Conservation (phyloP, 345 rosid species). For the Salix dunnii region DNA sequence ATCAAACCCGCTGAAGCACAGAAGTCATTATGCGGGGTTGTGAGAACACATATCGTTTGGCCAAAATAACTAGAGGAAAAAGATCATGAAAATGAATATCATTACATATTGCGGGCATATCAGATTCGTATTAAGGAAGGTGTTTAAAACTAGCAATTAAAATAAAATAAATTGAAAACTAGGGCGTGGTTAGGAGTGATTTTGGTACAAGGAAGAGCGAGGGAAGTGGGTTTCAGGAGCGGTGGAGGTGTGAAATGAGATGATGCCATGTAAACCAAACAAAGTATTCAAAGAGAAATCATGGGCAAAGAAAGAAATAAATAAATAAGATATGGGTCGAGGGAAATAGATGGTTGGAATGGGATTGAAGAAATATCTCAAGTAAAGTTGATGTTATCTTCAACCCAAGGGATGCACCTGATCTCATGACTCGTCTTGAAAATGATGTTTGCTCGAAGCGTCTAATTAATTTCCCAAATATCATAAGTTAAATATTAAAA, state of each 20-base stretch:
- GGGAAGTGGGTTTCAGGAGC: slow-evolving; percentile 36
- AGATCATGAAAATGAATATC: too few species aligned
- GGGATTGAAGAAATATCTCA: slow-evolving; percentile 42
- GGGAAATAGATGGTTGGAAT: slow-evolving; percentile 36
- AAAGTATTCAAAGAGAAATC: slow-evolving; percentile 26
- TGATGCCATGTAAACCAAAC: slow-evolving; percentile 26
- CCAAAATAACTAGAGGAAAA: too few species aligned
- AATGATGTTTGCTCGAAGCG: slow-evolving; percentile 36
- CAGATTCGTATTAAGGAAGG: too few species aligned
- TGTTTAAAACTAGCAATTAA: too few species aligned
- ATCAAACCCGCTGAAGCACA: too few species aligned
- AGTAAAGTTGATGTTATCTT: slow-evolving; percentile 37
- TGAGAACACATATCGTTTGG: too few species aligned
- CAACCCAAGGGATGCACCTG: slow-evolving; percentile 40
- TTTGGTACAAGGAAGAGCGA: too few species aligned
- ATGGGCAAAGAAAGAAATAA: slow-evolving; percentile 7
- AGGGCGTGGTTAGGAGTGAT: too few species aligned
- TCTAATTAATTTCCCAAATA: slow-evolving; percentile 2
- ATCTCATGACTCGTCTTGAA: slow-evolving; percentile 43
- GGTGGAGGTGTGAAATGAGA: slow-evolving; percentile 27
- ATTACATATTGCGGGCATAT: too few species aligned
- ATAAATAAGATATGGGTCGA: slow-evolving; percentile 22
- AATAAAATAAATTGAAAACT: too few species aligned
- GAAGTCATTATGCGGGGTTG: too few species aligned
- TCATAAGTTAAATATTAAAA: not conserved